Evolutionary conservation across 179 eudicot species (phyloP).

Genomic region (Silene vulgaris): DNA sequence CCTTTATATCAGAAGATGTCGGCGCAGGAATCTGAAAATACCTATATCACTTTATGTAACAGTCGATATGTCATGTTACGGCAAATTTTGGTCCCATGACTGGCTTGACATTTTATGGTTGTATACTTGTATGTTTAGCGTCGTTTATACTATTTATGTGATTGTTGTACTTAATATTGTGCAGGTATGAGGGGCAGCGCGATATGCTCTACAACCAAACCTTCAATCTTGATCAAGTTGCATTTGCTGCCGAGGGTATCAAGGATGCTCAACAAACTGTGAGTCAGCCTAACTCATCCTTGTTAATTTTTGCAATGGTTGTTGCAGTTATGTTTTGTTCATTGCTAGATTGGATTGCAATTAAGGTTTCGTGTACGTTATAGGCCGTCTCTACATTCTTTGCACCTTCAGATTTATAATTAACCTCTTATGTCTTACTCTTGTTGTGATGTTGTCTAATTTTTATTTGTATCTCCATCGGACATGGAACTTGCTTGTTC

Average conservation of each 20-base stretch:
- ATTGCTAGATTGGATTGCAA: background rate
- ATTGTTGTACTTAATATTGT: conserved; percentile 19
- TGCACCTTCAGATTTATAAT: background rate
- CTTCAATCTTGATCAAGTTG: conserved; percentile 87
- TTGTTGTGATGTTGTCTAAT: background rate
- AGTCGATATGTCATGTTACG: background rate
- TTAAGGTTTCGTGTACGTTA: background rate
- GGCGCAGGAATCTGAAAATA: no score
- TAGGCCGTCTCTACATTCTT: background rate
- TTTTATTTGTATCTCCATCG: background rate
- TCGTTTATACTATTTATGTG: background rate
- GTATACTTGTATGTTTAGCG: background rate
- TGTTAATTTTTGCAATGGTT: background rate
- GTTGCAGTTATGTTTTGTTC: background rate
- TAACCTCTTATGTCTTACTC: background rate
- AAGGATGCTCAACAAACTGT: conserved; percentile 99
- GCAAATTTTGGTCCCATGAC: background rate
- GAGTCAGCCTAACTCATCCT: conserved; percentile 28
- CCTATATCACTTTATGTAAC: background rate
- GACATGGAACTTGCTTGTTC: background rate
- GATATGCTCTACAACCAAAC: conserved; percentile 97
- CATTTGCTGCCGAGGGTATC: conserved; percentile 93
- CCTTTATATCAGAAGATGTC: no score
- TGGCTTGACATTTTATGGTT: background rate
- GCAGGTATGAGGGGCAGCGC: conserved; percentile 97